These are phyloP conservation scores for Colletotrichum scovillei DNA, from an alignment of 2,329 filamentous ascomycete species.

Conservation along the genomic window DNA sequence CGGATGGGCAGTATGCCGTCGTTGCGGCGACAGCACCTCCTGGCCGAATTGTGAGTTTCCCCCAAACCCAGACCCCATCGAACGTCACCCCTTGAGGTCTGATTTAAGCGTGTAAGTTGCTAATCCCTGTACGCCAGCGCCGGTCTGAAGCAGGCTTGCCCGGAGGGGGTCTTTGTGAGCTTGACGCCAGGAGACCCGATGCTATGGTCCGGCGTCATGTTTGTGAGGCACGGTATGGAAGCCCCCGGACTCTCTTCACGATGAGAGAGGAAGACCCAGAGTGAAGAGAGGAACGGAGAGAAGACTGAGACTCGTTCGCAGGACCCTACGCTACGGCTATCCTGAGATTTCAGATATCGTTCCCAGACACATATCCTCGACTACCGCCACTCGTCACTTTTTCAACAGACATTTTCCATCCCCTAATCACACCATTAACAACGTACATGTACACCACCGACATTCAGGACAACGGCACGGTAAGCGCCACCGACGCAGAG, in stretches of 20 bases:
- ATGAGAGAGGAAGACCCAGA: neutral
- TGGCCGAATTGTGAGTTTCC: conserved; percentile 78
- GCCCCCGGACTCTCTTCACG: neutral
- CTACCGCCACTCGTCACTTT: conserved; percentile 89
- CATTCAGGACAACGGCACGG: conserved; percentile 78
- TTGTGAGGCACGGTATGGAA: conserved; percentile 82
- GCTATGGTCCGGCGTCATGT: conserved; percentile 91
- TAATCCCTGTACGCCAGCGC: conserved; percentile 63
- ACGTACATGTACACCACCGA: conserved; percentile 93
- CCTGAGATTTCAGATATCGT: conserved; percentile 90
- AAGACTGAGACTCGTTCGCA: conserved; percentile 48
- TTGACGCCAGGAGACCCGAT: conserved; percentile 84
- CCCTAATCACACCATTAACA: conserved; percentile 90
- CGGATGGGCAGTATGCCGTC: conserved; percentile 62
- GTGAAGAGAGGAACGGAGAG: neutral
- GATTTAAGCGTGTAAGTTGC: conserved; percentile 40
- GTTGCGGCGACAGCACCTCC: conserved; percentile 79
- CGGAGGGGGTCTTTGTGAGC: conserved; percentile 87
- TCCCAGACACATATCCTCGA: conserved; percentile 82
- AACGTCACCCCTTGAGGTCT: conserved; percentile 2
- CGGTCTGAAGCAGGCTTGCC: conserved; percentile 83
- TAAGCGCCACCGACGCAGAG: conserved; percentile 86
- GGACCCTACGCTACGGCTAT: conserved; percentile 91
- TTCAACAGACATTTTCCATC: conserved; percentile 93
- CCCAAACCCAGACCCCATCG: neutral